These are phyloP conservation scores for Aspergillus piperis DNA, from an alignment of 2,329 filamentous ascomycete species.

Conservation along the genomic window DNA sequence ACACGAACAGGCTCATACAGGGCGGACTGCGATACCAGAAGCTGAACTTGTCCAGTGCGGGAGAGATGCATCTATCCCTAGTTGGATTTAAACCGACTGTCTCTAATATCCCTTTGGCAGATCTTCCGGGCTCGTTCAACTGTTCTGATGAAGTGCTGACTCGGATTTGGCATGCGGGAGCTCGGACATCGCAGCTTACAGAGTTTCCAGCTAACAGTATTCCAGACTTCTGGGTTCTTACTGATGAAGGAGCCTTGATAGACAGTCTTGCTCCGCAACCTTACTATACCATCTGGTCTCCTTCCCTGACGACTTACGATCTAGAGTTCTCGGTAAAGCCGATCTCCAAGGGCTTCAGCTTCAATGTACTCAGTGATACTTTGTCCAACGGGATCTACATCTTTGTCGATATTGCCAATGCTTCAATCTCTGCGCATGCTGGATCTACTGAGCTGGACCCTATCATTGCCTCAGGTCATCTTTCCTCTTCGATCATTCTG, in stretches of 20 bases:
- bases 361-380: constrained; percentile 34
- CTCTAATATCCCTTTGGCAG: constrained; percentile 6
- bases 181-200: constrained; percentile 17
- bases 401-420: constrained; percentile 24
- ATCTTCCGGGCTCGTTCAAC: constrained; percentile 16
- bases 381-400: constrained; percentile 34
- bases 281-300: constrained; percentile 1
- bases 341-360: constrained; percentile 30
- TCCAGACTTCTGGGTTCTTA: constrained; percentile 19
- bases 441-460: constrained; percentile 11
- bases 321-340: constrained; percentile 26
- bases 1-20: constrained; percentile 40
- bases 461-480: constrained; percentile 6
- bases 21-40: constrained; percentile 43
- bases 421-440: constrained; percentile 16
- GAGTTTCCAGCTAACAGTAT: constrained; percentile 13
- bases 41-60: constrained; percentile 36
- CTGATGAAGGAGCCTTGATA: constrained; percentile 17
- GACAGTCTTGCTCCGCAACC: constrained; percentile 18
- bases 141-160: constrained; percentile 17
- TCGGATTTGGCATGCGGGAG: constrained; percentile 16
- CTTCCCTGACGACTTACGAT: constrained; percentile 11
- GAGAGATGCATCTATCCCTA: constrained; percentile 27
- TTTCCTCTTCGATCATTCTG: constrained; percentile 6
- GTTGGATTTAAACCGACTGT: constrained; percentile 33